These are phyloP conservation scores for Gastrolobium villosum DNA, from an alignment of 306 rosid genomes.

Conservation along the genomic window DNA sequence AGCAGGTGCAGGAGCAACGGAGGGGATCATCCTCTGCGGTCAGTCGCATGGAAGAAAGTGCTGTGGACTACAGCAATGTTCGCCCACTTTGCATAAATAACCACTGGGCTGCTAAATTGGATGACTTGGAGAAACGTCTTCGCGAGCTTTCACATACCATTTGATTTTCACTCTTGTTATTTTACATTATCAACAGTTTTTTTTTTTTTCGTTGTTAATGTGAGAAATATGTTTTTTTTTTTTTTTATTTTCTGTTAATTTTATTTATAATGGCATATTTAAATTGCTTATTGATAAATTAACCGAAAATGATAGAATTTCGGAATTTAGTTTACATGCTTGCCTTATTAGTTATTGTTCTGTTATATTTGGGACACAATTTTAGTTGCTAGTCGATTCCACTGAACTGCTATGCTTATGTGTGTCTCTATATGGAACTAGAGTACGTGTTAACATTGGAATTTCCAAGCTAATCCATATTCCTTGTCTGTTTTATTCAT, in stretches of 20 bases:
- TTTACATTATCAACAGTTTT: neutral
- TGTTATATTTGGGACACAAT: neutral
- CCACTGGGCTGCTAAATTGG: conserved; percentile 65
- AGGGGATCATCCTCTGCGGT: conserved; percentile 49
- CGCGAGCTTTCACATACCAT: conserved; percentile 55
- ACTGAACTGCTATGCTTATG: neutral
- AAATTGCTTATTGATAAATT: neutral
- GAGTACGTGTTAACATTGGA: neutral
- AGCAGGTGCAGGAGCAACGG: conserved; percentile 25
- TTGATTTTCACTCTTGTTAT: conserved; percentile 32
- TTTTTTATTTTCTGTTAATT: neutral
- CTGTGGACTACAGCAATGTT: conserved; percentile 49
- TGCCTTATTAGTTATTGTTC: neutral
- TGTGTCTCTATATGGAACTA: neutral
- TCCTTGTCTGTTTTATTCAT: neutral
- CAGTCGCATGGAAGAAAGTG: conserved; percentile 40
- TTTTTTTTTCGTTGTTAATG: neutral
- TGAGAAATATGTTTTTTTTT: neutral
- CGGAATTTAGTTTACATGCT: too few species aligned
- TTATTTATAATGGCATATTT: neutral
- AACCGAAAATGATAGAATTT: neutral
- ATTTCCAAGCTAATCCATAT: neutral
- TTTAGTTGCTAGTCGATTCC: too few species aligned
- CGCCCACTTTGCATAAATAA: conserved; percentile 60
- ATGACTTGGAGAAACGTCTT: conserved; percentile 68